Percentiles rank a stretch among this genome's conserved stretches.
Conservation (phyloP, 1,284 basidiomycete species). For the Boletus semigastroideus region DNA sequence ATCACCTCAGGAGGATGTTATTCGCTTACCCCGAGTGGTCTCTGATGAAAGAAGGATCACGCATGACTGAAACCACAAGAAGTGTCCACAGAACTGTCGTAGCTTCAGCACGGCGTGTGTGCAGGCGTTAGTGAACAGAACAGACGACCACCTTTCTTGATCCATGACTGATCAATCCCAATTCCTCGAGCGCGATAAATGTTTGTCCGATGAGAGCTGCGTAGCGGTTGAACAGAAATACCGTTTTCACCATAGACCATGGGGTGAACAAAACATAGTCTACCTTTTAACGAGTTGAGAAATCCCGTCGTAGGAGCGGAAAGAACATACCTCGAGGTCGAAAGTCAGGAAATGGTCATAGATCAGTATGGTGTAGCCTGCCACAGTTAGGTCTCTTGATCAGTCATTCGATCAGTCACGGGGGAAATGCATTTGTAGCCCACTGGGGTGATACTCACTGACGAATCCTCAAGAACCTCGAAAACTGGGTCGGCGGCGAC, state of each 20-base stretch:
- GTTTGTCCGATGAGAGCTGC: slow-evolving; percentile 8
- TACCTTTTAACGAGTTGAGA: neutral
- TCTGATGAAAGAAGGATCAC: slow-evolving; percentile 1
- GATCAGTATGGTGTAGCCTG: slow-evolving; percentile 10
- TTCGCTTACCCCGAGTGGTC: slow-evolving; percentile 1
- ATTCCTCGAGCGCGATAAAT: neutral
- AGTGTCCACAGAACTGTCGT: neutral
- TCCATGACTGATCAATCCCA: slow-evolving; percentile 2
- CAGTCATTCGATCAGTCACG: neutral
- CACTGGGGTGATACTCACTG: slow-evolving; percentile 4
- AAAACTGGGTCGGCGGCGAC: neutral
- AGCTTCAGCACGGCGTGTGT: neutral
- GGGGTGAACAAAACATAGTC: slow-evolving; percentile 17
- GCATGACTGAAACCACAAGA: slow-evolving; percentile 1
- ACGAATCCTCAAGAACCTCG: neutral
- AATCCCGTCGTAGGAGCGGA: neutral
- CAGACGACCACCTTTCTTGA: neutral
- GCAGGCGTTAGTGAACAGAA: neutral
- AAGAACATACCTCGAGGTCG: slow-evolving; percentile 12
- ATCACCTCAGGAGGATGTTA: neutral
- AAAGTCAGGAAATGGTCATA: slow-evolving; percentile 20
- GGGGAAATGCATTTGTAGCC: neutral
- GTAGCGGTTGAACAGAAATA: slow-evolving; percentile 13
- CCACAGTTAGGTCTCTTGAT: neutral
- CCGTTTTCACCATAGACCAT: slow-evolving; percentile 11